Evolutionary conservation across 2,329 filamentous ascomycete genomes (phyloP).

Genomic region (Ilyonectria robusta): DNA sequence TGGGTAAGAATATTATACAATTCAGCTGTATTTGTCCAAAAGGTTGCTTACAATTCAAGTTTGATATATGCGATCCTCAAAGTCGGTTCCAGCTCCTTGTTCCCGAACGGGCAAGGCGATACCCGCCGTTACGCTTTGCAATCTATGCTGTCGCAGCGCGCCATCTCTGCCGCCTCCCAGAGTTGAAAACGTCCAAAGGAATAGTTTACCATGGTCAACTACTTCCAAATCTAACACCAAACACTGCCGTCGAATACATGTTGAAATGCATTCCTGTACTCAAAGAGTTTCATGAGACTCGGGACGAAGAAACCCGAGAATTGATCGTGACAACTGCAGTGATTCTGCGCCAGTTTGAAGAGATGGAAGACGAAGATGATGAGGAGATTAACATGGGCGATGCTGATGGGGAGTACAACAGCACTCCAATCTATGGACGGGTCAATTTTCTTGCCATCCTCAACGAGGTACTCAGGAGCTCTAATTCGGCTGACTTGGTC

Average conservation of each 20-base stretch:
- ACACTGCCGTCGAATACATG: conserved; percentile 42
- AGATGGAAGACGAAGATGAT: conserved; percentile 39
- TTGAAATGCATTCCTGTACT: conserved; percentile 35
- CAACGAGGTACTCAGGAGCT: conserved; percentile 36
- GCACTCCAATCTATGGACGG: neutral
- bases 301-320: conserved; percentile 37
- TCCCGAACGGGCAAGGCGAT: conserved; percentile 34
- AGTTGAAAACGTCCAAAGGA: conserved; percentile 23
- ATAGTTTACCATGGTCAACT: conserved; percentile 35
- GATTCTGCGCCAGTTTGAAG: conserved; percentile 38
- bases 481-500: conserved; percentile 32
- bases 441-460: conserved; percentile 39
- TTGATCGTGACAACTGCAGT: conserved; percentile 37
- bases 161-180: conserved; percentile 26
- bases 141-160: conserved; percentile 38
- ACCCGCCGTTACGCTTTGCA: conserved; percentile 34
- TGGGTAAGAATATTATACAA: conserved; percentile 24
- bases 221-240: conserved; percentile 14
- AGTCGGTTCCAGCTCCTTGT: conserved; percentile 32
- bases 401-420: neutral
- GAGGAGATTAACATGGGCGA: neutral
- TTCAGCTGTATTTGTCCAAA: rapidly evolving
- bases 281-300: conserved; percentile 37
- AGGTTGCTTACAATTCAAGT: conserved; percentile 4
- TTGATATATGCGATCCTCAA: conserved; percentile 36